Conservation (phyloP, 2,329 filamentous ascomycete genomes). For the Colletotrichum falcatum region DNA sequence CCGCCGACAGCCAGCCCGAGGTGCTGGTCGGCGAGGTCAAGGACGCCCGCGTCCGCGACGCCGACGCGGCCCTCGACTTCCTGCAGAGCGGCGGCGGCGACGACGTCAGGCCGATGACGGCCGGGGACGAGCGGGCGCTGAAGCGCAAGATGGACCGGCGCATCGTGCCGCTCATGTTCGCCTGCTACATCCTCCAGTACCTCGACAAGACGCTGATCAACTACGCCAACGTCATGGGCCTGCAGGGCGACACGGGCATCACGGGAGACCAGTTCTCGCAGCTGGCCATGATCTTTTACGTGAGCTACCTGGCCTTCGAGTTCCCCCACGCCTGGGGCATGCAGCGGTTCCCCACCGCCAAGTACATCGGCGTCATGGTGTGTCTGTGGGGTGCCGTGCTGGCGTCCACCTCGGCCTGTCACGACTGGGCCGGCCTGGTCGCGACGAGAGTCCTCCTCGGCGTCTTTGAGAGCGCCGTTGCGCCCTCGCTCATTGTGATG, state of each 20-base stretch:
- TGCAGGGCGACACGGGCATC: conserved; percentile 63
- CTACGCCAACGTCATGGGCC: conserved; percentile 67
- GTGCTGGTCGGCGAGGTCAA: conserved; percentile 26
- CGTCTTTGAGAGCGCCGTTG: conserved; percentile 46
- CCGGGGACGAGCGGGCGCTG: conserved; percentile 24
- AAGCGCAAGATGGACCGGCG: conserved; percentile 42
- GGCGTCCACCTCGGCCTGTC: conserved; percentile 45
- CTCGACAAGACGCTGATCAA: conserved; percentile 38
- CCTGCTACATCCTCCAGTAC: conserved; percentile 35
- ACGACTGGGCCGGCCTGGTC: conserved; percentile 41
- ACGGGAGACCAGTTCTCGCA: conserved; percentile 67
- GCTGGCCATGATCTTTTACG: conserved; percentile 67
- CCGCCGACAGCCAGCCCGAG: conserved; percentile 7
- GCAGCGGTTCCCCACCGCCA: conserved; percentile 52
- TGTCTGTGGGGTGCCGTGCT: conserved; percentile 59
- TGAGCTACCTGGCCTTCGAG: conserved; percentile 71
- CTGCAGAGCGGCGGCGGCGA: conserved; percentile 16
- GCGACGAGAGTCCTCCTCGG: conserved; percentile 43
- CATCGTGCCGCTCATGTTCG: conserved; percentile 43
- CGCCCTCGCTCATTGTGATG: conserved; percentile 60
- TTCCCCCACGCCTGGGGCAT: conserved; percentile 69
- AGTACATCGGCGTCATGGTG: conserved; percentile 45
- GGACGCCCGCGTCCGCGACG: conserved; percentile 16
- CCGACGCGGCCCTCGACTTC: conserved; percentile 25
- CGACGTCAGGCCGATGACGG: conserved; percentile 9